These are phyloP conservation scores for Arachis hypogaea DNA, from an alignment of 306 rosid species.

Conservation along the genomic window DNA sequence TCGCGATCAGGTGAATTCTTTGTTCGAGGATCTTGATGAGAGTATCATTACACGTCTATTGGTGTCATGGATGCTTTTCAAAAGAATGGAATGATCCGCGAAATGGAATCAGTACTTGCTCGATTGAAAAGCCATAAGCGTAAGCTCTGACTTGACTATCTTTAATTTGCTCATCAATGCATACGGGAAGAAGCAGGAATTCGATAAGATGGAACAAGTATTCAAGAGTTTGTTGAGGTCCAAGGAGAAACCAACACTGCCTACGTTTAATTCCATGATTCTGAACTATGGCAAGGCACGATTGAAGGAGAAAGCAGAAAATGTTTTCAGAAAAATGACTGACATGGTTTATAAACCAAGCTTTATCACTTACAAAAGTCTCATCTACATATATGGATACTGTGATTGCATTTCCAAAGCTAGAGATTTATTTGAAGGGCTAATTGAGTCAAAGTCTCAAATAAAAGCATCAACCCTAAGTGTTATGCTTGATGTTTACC, in stretches of 20 bases:
- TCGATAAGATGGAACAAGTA: slow-evolving; percentile 35
- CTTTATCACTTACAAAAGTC: slow-evolving; percentile 88
- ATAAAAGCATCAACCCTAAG: slow-evolving; percentile 78
- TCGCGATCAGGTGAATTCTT: slow-evolving; percentile 67
- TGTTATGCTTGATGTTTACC: slow-evolving; percentile 92
- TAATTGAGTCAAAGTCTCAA: slow-evolving; percentile 60
- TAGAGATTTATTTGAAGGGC: slow-evolving; percentile 67
- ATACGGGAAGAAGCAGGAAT: slow-evolving; percentile 88
- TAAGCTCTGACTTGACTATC: slow-evolving; percentile 79
- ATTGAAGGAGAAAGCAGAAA: slow-evolving; percentile 69
- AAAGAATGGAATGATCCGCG: slow-evolving; percentile 82
- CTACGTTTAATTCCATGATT: slow-evolving; percentile 94
- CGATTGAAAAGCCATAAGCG: slow-evolving; percentile 74
- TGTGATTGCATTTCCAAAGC: slow-evolving; percentile 83
- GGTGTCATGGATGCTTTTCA: slow-evolving; percentile 99
- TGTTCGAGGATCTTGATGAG: slow-evolving; percentile 87
- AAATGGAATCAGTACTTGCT: slow-evolving; percentile 83
- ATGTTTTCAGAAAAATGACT: slow-evolving; percentile 59
- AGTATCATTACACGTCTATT: slow-evolving; percentile 74
- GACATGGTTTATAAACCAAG: too few relatives aligned
- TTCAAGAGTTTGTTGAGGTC: slow-evolving; percentile 78
- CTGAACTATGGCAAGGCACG: slow-evolving; percentile 92
- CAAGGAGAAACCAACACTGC: slow-evolving; percentile 77
- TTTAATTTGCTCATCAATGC: slow-evolving; percentile 85
- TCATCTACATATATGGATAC: slow-evolving; percentile 73